Evolutionary conservation across 78 protist species (phyloP), one percentile per base, ranked within the genome.

Genomic region (Isochrysis galbana): DNA sequence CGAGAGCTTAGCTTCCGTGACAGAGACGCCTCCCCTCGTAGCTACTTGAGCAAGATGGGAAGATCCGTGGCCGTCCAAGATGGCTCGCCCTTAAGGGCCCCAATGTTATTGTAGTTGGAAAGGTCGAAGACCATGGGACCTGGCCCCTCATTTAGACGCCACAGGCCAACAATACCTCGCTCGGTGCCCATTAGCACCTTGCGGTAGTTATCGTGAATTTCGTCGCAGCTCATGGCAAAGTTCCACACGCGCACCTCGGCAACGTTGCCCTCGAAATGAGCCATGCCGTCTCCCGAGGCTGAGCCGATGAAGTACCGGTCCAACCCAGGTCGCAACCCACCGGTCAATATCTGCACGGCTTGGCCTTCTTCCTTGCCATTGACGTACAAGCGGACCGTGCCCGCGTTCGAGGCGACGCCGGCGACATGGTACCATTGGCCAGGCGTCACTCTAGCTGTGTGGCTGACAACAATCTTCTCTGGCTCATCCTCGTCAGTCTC

Each of bases 241-340:
- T 78, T 78, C 51, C 46, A 78, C 46, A 78, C 51, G 48, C 87
- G 87, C 87, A 78, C 36, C 51, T 78, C 87, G 51, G 51, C 46
- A 17, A 78, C 25, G 51, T 1, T 1, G 46, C 87, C 87, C 32
- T 78, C 44, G 87, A 78, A 78, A 3, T 1, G 5, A 29, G 39
- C 87, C 87, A 78, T 78, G 39, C 10, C 34, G 48, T 78, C 87
- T 32, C 87, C 87, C 51, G 87, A 26, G 34, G n/a, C 34, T 5
- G 51, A 0, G 17, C 51, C 87, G 51, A 78, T 25, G 48, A 78
- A 78, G 14, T 7, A 42, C 5, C 87, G 46, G 51, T 78, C 87
- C 21, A 78, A 47, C 51, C 14, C 1, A 5, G 4, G n/a, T 3
- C n/a, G 48, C 32, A 78, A n/a, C 1, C 32, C 32, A 34, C 87